Evolutionary conservation across 2,329 filamentous ascomycete species (phyloP).

Genomic region (Diaporthe amygdali): DNA sequence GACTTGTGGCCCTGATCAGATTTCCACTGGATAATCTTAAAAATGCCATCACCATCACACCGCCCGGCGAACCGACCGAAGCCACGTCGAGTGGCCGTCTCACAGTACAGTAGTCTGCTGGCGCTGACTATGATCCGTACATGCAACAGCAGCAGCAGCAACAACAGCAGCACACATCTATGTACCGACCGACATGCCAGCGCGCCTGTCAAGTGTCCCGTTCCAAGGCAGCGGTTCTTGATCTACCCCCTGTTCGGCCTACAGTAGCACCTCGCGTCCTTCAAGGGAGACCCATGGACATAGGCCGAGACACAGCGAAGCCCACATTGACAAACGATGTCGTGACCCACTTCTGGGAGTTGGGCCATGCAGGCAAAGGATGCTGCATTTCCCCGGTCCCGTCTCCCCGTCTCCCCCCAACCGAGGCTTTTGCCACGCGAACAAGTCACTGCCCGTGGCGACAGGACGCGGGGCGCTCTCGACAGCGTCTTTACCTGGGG

Average conservation of each 20-base stretch:
- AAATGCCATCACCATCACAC: conserved; percentile 5
- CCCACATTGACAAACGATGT: neutral
- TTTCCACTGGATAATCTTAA: conserved; percentile 10
- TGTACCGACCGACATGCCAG: neutral
- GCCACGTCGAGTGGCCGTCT: neutral
- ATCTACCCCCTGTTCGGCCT: neutral
- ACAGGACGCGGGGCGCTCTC: too few species aligned
- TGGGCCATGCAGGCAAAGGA: neutral
- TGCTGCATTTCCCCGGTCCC: conserved; percentile 2
- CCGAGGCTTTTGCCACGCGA: conserved; percentile 1
- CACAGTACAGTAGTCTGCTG: neutral
- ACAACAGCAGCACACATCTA: neutral
- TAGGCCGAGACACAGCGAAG: conserved; percentile 5
- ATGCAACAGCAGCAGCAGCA: neutral
- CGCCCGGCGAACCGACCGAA: neutral
- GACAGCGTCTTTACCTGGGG: too few species aligned
- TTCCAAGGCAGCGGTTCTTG: conserved; percentile 10
- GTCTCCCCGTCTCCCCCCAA: too few species aligned
- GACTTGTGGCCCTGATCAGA: conserved; percentile 7
- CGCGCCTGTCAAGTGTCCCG: neutral
- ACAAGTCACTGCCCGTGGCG: neutral
- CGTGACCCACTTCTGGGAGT: conserved; percentile 1
- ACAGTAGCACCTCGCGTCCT: neutral
- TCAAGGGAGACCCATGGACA: conserved; percentile 6
- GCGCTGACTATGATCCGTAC: conserved; percentile 3